Conservation (phyloP, 495 filamentous ascomycete species). For the Daldinia caldariorum region DNA sequence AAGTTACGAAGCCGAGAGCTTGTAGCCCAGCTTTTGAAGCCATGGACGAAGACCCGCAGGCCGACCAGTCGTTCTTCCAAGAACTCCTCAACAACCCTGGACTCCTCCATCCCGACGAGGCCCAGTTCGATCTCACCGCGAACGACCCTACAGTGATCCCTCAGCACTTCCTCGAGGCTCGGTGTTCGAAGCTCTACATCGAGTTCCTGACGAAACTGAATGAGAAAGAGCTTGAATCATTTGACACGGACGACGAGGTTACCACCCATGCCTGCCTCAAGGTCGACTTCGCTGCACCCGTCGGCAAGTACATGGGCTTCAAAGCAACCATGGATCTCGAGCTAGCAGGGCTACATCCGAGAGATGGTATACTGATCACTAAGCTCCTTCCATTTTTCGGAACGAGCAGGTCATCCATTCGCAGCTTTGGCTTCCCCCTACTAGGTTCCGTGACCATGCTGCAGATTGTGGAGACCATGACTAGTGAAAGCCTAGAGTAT, state of each 20-base stretch:
- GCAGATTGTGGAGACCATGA: neutral
- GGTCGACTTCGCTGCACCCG: neutral
- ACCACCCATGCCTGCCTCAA: neutral
- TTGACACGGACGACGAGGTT: neutral
- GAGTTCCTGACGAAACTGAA: neutral
- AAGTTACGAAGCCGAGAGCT: too few species aligned
- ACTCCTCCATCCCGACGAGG: too few species aligned
- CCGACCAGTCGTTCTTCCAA: neutral
- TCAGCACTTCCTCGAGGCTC: neutral
- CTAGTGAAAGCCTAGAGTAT: neutral
- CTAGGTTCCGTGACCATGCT: neutral
- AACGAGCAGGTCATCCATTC: neutral
- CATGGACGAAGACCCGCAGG: neutral
- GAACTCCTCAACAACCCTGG: neutral
- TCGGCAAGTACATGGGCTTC: neutral
- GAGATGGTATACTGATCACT: neutral
- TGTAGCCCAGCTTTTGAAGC: neutral
- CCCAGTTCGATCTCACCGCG: too few species aligned
- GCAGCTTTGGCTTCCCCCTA: neutral
- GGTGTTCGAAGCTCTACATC: neutral
- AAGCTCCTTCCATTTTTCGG: neutral
- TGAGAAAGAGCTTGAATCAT: neutral
- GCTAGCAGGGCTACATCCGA: fast-evolving
- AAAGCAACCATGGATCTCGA: neutral
- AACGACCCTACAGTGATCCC: neutral